Conservation (phyloP, 2,329 filamentous ascomycete species). For the Didymella segeticola region DNA sequence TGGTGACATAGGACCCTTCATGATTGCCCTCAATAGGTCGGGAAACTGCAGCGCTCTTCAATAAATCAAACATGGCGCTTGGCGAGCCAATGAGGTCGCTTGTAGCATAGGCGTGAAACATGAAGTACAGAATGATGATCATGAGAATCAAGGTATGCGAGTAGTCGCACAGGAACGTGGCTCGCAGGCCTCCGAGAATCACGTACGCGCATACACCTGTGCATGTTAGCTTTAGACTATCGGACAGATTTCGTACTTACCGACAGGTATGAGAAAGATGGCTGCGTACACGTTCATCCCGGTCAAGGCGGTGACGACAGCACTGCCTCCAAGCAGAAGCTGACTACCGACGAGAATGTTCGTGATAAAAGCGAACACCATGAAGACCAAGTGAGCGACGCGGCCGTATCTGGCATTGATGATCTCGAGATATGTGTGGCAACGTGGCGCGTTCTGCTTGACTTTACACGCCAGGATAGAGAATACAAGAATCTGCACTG, state of each 20-base stretch:
- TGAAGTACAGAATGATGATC: constrained; percentile 55
- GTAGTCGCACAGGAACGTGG: constrained; percentile 52
- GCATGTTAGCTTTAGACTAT: constrained; percentile 6
- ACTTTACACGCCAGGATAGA: constrained; percentile 53
- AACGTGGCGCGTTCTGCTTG: constrained; percentile 51
- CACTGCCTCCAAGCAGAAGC: constrained; percentile 53
- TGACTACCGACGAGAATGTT: constrained; percentile 55
- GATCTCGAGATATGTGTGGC: constrained; percentile 53
- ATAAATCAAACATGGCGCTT: constrained; percentile 49
- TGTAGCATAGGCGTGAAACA: constrained; percentile 52
- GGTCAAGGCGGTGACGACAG: constrained; percentile 52
- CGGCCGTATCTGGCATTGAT: constrained; percentile 51
- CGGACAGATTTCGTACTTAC: constrained; percentile 15
- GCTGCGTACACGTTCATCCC: constrained; percentile 55
- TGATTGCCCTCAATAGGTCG: constrained; percentile 50
- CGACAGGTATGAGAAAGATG: constrained; percentile 53
- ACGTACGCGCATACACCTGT: constrained; percentile 46
- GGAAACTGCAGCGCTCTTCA: constrained; percentile 45
- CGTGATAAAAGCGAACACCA: constrained; percentile 52
- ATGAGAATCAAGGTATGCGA: constrained; percentile 53
- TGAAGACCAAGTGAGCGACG: constrained; percentile 49
- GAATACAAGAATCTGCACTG: constrained; percentile 55
- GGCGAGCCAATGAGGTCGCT: constrained; percentile 50
- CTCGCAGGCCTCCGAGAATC: constrained; percentile 48
- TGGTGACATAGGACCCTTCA: constrained; percentile 51